Evolutionary conservation across 148 eudicot species (phyloP).

Genomic region (Linanthus parryae): DNA sequence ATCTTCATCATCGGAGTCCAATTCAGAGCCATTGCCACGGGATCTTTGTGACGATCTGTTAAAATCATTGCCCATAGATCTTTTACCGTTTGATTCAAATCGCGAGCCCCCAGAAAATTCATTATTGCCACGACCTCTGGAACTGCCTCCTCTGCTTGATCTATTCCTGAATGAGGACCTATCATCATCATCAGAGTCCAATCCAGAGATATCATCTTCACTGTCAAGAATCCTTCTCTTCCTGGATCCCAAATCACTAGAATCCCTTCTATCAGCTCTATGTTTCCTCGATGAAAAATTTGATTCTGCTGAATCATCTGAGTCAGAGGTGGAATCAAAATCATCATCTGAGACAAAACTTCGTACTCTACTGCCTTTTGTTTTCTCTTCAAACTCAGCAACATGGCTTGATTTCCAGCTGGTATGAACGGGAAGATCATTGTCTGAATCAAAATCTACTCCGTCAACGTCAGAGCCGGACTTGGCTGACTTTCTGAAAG

Average conservation of each 20-base stretch:
- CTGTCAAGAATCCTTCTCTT: constrained; percentile 16
- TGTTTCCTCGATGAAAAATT: constrained; percentile 19
- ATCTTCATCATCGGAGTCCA: constrained; percentile 7
- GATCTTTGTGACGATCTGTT: constrained; percentile 26
- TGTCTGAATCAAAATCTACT: constrained; percentile 56
- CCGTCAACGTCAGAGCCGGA: constrained; percentile 43
- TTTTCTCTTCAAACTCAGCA: constrained; percentile 36
- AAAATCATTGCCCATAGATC: constrained; percentile 17
- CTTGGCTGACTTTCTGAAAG: constrained; percentile 14
- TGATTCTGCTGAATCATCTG: constrained; percentile 38
- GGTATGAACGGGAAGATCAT: constrained; percentile 69
- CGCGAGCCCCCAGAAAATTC: constrained; percentile 13
- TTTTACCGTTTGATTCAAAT: constrained; percentile 11
- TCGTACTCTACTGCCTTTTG: constrained; percentile 20
- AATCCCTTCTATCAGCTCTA: constrained; percentile 19
- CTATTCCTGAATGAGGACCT: constrained; percentile 4
- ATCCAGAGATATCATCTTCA: constrained; percentile 16
- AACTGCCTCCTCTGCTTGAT: constrained; percentile 19
- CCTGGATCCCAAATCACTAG: constrained; percentile 20
- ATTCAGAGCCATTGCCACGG: constrained; percentile 11
- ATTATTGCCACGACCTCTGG: constrained; percentile 20
- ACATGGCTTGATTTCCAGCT: constrained; percentile 74
- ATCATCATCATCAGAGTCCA: constrained; percentile 29
- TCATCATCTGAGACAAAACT: constrained; percentile 52
- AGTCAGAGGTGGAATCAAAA: constrained; percentile 34